Evolutionary conservation across 768 basidiomycete species (phyloP).

Genomic region (Lyophyllum atratum): DNA sequence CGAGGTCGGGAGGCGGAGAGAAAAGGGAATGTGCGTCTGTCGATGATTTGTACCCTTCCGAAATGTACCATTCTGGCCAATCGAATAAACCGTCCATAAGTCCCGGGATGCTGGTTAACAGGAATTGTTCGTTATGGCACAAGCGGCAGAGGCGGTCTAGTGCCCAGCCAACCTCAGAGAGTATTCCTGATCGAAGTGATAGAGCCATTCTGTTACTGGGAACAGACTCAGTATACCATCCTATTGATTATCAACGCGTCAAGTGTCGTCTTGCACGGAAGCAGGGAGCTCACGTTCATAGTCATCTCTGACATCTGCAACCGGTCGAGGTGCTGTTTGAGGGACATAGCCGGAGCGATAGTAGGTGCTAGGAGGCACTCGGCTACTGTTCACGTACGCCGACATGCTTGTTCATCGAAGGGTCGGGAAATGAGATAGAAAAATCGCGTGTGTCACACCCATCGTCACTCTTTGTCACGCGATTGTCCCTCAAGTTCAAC

Average conservation of each 20-base stretch:
- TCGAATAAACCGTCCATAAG: slow-evolving; percentile 83
- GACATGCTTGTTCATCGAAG: not conserved
- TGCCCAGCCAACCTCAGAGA: slow-evolving; percentile 85
- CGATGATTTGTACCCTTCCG: slow-evolving; percentile 53
- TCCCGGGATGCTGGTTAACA: slow-evolving; percentile 71
- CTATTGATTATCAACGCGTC: slow-evolving; percentile 36
- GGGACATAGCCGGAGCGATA: slow-evolving; percentile 30
- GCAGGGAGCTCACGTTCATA: slow-evolving; percentile 62
- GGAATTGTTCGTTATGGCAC: slow-evolving; percentile 78
- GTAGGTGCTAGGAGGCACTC: slow-evolving; percentile 23
- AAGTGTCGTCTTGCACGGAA: slow-evolving; percentile 1
- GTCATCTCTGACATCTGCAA: slow-evolving; percentile 63
- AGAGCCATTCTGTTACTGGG: slow-evolving; percentile 90
- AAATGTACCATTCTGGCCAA: slow-evolving; percentile 85
- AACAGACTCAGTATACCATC: slow-evolving; percentile 84
- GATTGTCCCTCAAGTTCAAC: slow-evolving; percentile 5
- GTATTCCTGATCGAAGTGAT: slow-evolving; percentile 81
- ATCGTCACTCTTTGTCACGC: not conserved
- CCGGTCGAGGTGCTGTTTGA: slow-evolving; percentile 25
- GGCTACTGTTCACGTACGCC: slow-evolving; percentile 12
- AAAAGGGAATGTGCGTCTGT: slow-evolving; percentile 53
- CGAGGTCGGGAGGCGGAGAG: slow-evolving; percentile 49
- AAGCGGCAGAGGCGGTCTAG: slow-evolving; percentile 82
- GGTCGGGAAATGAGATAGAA: not conserved
- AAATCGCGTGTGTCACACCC: slow-evolving; percentile 25